phyloP scores from a whole-genome alignment of 2,329 filamentous ascomycete species.

The Bisporella sp. region DNA sequence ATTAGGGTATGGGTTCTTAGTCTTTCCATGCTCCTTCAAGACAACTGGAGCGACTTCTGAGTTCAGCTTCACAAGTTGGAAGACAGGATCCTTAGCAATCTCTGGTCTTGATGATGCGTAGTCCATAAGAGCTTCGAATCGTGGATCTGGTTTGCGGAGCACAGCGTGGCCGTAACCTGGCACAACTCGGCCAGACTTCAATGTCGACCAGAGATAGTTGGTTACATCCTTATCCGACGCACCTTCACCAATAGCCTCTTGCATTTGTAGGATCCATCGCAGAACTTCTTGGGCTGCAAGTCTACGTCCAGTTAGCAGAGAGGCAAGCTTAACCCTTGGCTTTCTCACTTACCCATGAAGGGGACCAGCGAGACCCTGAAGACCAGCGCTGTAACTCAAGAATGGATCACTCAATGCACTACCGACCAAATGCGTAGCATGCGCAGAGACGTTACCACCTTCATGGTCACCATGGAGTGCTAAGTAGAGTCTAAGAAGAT shows the following conservation, averaged over 20 bases:
- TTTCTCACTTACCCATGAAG: slow-evolving; percentile 56
- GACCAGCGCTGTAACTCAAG: slow-evolving; percentile 90
- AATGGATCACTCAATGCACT: slow-evolving; percentile 92
- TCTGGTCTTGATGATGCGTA: slow-evolving; percentile 81
- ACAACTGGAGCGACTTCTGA: slow-evolving; percentile 86
- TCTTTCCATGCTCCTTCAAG: slow-evolving; percentile 93
- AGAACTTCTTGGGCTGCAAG: slow-evolving; percentile 95
- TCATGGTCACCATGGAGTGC: slow-evolving; percentile 97
- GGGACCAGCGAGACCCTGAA: slow-evolving; percentile 92
- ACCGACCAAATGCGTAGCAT: slow-evolving; percentile 90
- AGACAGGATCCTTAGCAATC: slow-evolving; percentile 81
- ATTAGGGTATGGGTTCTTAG: slow-evolving; percentile 96
- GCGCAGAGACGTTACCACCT: slow-evolving; percentile 94
- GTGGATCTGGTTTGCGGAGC: slow-evolving; percentile 91
- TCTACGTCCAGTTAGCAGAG: slow-evolving; percentile 31
- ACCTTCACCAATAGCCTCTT: slow-evolving; percentile 70
- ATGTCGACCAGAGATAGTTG: slow-evolving; percentile 85
- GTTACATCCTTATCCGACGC: slow-evolving; percentile 79
- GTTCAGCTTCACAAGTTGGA: slow-evolving; percentile 91
- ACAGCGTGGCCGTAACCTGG: slow-evolving; percentile 95
- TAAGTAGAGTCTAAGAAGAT: slow-evolving; percentile 87
- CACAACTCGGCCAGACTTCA: slow-evolving; percentile 86
- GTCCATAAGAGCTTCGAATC: slow-evolving; percentile 95
- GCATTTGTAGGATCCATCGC: slow-evolving; percentile 95
- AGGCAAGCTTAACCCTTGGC: slow-evolving; percentile 21